phyloP scores from a whole-genome alignment of 257 asterid genomes.

The Solanum clarkiae region DNA sequence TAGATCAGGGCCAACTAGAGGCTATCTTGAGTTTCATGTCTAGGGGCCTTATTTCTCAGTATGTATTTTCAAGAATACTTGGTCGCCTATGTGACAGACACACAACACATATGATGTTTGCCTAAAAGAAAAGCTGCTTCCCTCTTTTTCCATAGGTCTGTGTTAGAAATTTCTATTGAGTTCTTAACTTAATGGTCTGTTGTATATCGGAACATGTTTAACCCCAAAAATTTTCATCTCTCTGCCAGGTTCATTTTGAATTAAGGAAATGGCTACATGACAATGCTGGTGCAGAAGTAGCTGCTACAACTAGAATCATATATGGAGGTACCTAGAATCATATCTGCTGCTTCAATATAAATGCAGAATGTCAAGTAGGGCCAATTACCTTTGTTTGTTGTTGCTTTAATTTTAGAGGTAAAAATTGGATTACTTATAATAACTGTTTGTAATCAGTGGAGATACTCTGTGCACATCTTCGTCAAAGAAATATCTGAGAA shows the following conservation, averaged over 20 bases:
- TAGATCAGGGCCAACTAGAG: neutral
- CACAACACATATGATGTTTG: neutral
- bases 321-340: slow-evolving; percentile 15
- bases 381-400: neutral
- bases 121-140: neutral
- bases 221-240: neutral
- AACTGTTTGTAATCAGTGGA: neutral
- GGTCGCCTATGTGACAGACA: neutral
- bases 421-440: neutral
- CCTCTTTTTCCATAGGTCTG: neutral
- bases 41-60: neutral
- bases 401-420: neutral
- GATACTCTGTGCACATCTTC: neutral
- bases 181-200: neutral
- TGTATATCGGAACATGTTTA: neutral
- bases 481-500: neutral
- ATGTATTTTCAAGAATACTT: neutral
- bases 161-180: neutral
- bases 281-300: slow-evolving; percentile 13
- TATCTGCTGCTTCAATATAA: neutral
- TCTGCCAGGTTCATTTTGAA: slow-evolving; percentile 16
- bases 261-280: slow-evolving; percentile 21
- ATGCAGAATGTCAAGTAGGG: neutral
- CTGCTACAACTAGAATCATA: slow-evolving; percentile 15
- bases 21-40: neutral